Evolutionary conservation across 768 basidiomycete species (phyloP).

Genomic region (Rubroboletus satanas): DNA sequence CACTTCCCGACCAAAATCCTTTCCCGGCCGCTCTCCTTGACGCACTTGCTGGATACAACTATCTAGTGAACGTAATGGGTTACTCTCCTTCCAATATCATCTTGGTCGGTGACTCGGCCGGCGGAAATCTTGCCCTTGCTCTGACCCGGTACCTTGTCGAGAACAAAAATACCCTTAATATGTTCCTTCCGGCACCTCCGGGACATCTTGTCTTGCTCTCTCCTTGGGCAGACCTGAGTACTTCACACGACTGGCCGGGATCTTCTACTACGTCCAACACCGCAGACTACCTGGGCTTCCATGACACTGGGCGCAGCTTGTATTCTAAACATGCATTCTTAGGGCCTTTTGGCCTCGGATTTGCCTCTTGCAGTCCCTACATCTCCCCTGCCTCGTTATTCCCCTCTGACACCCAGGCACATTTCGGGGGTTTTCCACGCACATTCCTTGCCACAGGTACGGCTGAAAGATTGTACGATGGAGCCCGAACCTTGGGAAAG

Average conservation of each 20-base stretch:
- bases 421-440: conserved; percentile 55
- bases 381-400: conserved; percentile 55
- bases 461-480: conserved; percentile 56
- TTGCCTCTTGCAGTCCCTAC: conserved; percentile 47
- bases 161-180: conserved; percentile 31
- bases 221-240: conserved; percentile 50
- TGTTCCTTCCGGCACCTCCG: conserved; percentile 41
- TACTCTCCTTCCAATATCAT: conserved; percentile 61
- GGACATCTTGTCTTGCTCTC: conserved; percentile 51
- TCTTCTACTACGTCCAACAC: conserved; percentile 38
- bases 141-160: conserved; percentile 60
- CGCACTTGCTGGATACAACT: conserved; percentile 67
- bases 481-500: conserved; percentile 41
- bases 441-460: conserved; percentile 59
- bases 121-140: conserved; percentile 67
- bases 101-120: conserved; percentile 72
- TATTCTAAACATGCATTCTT: conserved; percentile 43
- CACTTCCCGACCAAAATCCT: conserved; percentile 44
- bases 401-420: conserved; percentile 29
- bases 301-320: conserved; percentile 7
- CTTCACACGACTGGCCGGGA: conserved; percentile 36
- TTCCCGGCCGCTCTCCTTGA: conserved; percentile 79
- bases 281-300: conserved; percentile 25
- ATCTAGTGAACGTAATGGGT: conserved; percentile 56
- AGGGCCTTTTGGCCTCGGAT: conserved; percentile 45